phyloP scores from a whole-genome alignment of 1,284 basidiomycete species.

The Leccinum proliferum region DNA sequence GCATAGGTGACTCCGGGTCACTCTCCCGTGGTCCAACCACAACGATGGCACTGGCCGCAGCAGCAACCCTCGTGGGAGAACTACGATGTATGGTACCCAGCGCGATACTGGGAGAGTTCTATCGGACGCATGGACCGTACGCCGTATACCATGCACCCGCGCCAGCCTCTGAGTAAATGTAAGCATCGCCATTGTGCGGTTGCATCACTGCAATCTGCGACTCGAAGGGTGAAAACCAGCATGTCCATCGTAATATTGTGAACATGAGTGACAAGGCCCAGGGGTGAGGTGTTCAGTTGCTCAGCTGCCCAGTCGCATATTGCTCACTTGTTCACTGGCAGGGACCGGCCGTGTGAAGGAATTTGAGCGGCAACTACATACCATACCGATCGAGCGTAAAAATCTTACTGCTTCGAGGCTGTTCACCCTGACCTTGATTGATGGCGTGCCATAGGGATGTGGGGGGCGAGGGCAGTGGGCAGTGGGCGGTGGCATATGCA shows the following conservation, averaged over 20 bases:
- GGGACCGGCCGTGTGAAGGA: not conserved
- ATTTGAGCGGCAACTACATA: not conserved
- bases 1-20: not conserved
- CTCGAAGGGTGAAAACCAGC: not conserved
- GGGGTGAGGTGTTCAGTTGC: not conserved
- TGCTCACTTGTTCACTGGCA: not conserved
- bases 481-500: not conserved
- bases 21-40: not conserved
- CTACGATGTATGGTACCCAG: not conserved
- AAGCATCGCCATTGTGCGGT: not conserved
- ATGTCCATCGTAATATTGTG: not conserved
- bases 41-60: not conserved
- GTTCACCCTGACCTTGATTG: not conserved
- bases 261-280: not conserved
- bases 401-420: not conserved
- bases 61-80: not conserved
- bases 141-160: not conserved
- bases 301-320: not conserved
- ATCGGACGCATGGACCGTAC: not conserved
- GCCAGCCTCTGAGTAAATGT: not conserved
- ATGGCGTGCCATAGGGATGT: not conserved
- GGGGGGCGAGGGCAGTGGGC: not conserved
- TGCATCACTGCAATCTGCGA: not conserved
- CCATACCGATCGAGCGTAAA: not conserved
- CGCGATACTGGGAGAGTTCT: not conserved